Base-by-base conservation (phyloP, 768 basidiomycete genomes). In the Naganishia vishniacii region DNA sequence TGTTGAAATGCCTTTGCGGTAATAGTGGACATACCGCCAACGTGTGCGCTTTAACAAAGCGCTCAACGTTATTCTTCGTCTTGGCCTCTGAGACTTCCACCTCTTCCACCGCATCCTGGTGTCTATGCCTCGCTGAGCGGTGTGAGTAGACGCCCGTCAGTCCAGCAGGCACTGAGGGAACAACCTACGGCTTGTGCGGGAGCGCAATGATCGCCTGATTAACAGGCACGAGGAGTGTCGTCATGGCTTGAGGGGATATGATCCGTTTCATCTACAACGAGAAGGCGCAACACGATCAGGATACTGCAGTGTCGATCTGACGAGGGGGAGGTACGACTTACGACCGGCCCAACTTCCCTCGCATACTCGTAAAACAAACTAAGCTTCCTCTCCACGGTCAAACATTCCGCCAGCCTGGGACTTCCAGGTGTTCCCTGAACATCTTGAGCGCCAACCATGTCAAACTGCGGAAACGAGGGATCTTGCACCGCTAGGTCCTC, bases 141-240 rank as follows among this genome's bases (percentile, higher is more conserved):
- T n/a, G n/a, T n/a, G n/a, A 23, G 16, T n/a, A 46, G 15, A 26
- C 25, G 9, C n/a, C 13, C 40, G 44, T 28, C 42, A 32, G 51
- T n/a, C 45, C 34, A 26, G 34, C 2, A 31, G 42, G 11, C 26
- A 23, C 15, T 3, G 12, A 1, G 18, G 4, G n/a, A 59, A 4
- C 23, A 91, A 71, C 84, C 40, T 34, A 56, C 53, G 53, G 53
- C 37, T 56, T 56, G 37, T 56, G 79, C 2, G 84, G 75, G 59
- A 91, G 78, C 4, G 85, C 85, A 84, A 91, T 89, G 16, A 92
- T 84, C 9, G 89, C 91, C 75, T 86, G 88, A 77, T 94, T 92
- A 26, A 87, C 88, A 0, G 91, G 91, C 4, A 86, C 89, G 45
- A 94, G 81, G 11, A 93, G 59, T 0, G 89, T 89, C 61, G 79